These are phyloP conservation scores for Tephrocybe rancida DNA, from an alignment of 768 basidiomycete species.

Conservation along the genomic window DNA sequence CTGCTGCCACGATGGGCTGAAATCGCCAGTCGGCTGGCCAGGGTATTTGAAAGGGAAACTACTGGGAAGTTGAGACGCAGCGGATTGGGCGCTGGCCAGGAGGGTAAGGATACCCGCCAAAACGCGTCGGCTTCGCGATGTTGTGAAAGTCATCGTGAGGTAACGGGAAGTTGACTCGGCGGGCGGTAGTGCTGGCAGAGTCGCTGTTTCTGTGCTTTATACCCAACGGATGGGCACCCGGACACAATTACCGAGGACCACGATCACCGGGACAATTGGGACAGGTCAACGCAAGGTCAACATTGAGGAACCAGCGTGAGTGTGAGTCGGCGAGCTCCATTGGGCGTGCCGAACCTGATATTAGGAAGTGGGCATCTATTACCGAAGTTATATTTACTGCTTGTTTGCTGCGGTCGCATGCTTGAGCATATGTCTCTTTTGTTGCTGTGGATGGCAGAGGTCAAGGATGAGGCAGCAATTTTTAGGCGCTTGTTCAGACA, in stretches of 20 bases:
- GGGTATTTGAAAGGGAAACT: constrained; percentile 52
- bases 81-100: constrained; percentile 23
- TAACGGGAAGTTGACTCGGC: neutral
- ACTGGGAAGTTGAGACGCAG: constrained; percentile 35
- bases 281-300: neutral
- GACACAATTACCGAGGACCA: constrained; percentile 1
- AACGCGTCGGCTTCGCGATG: constrained; percentile 24
- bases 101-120: constrained; percentile 22
- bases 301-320: neutral
- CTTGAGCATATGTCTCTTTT: neutral
- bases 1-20: constrained; percentile 60
- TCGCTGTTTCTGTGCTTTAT: constrained; percentile 1
- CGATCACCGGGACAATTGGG: constrained; percentile 5
- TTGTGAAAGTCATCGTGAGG: constrained; percentile 19
- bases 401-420: neutral
- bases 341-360: constrained; percentile 7
- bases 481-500: neutral
- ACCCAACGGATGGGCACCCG: neutral
- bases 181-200: neutral
- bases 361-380: neutral
- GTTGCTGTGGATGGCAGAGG: constrained; percentile 2
- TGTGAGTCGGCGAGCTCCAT: neutral
- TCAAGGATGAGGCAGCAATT: neutral
- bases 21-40: constrained; percentile 46
- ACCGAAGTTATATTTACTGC: neutral